Percentiles rank a stretch among this genome's conserved stretches.
These are phyloP conservation scores for Arxiozyma heterogenica DNA, from an alignment of 1,139 yeast species.

Conservation along the genomic window DNA sequence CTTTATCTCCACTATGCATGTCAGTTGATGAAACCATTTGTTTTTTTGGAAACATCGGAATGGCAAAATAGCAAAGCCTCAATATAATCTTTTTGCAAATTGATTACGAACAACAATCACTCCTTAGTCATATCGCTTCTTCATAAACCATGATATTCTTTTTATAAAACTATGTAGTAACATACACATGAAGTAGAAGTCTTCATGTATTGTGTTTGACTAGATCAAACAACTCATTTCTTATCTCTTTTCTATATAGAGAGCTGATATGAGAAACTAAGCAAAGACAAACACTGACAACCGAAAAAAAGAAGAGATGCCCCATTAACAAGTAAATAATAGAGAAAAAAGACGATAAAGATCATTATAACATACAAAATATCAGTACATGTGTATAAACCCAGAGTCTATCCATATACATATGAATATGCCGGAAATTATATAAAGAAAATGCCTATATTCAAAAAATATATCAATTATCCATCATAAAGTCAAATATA, in stretches of 20 bases:
- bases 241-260: neutral
- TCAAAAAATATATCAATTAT: neutral
- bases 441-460: neutral
- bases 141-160: neutral
- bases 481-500: slow-evolving; percentile 52
- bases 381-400: neutral
- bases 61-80: neutral
- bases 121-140: neutral
- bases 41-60: neutral
- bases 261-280: neutral
- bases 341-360: too few relatives aligned
- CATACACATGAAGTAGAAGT: neutral
- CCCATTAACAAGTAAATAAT: too few relatives aligned
- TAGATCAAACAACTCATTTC: neutral
- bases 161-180: neutral
- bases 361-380: too few relatives aligned
- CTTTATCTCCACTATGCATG: neutral
- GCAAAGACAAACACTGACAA: neutral
- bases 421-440: neutral
- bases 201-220: neutral
- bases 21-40: neutral
- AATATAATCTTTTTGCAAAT: neutral
- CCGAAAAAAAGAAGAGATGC: neutral
- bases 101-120: neutral
- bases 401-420: neutral